These are phyloP conservation scores for Cicer chorassanicum DNA, from an alignment of 306 rosid species.

Conservation along the genomic window DNA sequence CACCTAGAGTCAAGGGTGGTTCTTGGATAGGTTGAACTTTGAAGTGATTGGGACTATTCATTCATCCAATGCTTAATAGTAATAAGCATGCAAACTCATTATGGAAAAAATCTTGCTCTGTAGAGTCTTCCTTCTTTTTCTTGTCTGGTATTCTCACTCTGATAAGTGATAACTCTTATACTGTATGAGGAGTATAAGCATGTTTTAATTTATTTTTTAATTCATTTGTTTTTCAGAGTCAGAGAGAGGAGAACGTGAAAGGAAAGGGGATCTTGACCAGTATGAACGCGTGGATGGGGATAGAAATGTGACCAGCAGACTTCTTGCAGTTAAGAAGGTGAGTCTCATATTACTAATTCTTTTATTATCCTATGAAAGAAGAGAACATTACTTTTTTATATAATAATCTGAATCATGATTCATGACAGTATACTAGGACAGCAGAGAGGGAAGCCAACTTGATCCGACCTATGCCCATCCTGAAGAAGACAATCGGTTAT, in stretches of 20 bases:
- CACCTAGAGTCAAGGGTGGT: slow-evolving; percentile 14
- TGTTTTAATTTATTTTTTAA: slow-evolving; percentile 26
- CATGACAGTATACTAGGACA: slow-evolving; percentile 84
- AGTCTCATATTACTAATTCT: slow-evolving; percentile 35
- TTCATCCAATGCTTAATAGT: slow-evolving; percentile 19
- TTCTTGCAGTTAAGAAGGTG: slow-evolving; percentile 97
- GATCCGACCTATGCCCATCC: slow-evolving; percentile 91
- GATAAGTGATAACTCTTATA: slow-evolving; percentile 29
- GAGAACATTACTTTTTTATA: slow-evolving; percentile 19
- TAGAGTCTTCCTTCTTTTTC: slow-evolving; percentile 33
- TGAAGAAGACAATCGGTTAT: slow-evolving; percentile 77
- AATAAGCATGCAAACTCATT: slow-evolving; percentile 4
- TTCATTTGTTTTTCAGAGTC: slow-evolving; percentile 66
- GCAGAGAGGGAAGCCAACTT: slow-evolving; percentile 96
- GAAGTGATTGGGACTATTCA: slow-evolving; percentile 22
- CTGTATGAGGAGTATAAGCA: slow-evolving; percentile 18
- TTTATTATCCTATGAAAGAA: slow-evolving; percentile 15
- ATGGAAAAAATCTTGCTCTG: neutral
- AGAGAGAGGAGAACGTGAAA: slow-evolving; percentile 92
- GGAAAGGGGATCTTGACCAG: slow-evolving; percentile 97
- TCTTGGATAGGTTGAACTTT: slow-evolving; percentile 26
- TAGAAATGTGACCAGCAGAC: slow-evolving; percentile 82
- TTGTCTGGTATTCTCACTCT: slow-evolving; percentile 23
- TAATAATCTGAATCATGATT: slow-evolving; percentile 30
- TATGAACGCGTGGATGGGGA: slow-evolving; percentile 94